Conservation (phyloP, 345 rosid genomes). For the Eucalyptus globulus region DNA sequence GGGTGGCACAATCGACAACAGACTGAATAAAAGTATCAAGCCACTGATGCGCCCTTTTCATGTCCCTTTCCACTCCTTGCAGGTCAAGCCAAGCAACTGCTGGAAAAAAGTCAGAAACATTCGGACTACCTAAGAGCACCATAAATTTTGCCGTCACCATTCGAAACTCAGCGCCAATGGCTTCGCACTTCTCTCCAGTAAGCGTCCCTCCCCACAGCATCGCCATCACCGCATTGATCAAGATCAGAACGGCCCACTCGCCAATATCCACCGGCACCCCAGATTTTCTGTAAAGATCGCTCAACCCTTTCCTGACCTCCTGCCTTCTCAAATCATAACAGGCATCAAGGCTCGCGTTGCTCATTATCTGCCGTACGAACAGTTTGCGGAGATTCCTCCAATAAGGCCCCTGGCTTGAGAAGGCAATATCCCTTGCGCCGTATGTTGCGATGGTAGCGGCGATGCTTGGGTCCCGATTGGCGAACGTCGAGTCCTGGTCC, state of each 20-base stretch:
- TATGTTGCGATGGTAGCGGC: too few relatives aligned
- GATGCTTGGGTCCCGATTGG: too few relatives aligned
- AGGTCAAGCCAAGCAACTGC: not conserved
- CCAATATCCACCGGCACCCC: too few relatives aligned
- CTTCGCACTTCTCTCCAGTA: not conserved
- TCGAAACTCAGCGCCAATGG: not conserved
- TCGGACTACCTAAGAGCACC: not conserved
- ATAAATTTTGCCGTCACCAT: not conserved
- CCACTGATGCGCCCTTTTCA: not conserved
- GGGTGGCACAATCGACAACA: not conserved
- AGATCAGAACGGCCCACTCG: not conserved
- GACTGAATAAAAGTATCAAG: not conserved
- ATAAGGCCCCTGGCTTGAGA: too few relatives aligned
- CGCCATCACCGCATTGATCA: not conserved
- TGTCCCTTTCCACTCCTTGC: not conserved
- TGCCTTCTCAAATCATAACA: too few relatives aligned
- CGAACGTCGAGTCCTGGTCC: too few relatives aligned
- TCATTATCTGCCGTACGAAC: too few relatives aligned
- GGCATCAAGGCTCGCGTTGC: too few relatives aligned
- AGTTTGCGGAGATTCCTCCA: too few relatives aligned
- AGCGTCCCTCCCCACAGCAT: not conserved
- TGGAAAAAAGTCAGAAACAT: not conserved
- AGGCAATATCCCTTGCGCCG: too few relatives aligned
- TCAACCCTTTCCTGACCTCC: too few relatives aligned
- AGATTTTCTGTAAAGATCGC: too few relatives aligned